Conservation (phyloP, 2,329 filamentous ascomycete species). For the Aspergillus sp. region DNA sequence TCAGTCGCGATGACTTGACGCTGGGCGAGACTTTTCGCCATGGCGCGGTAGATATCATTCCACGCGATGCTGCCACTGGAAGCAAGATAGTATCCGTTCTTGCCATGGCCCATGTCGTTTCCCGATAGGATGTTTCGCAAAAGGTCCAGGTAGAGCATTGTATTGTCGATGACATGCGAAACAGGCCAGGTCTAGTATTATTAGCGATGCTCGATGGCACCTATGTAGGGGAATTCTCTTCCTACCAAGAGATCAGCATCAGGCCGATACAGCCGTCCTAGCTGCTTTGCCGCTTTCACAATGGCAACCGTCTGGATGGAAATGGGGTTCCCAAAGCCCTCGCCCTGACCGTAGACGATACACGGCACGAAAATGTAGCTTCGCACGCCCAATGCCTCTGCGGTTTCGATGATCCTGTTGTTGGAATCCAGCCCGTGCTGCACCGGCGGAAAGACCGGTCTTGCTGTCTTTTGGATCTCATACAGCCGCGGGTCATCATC, state of each 20-base stretch:
- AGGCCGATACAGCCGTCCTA: conserved; percentile 36
- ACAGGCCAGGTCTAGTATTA: conserved; percentile 44
- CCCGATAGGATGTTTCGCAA: conserved; percentile 38
- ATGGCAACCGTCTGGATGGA: conserved; percentile 47
- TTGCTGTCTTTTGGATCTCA: conserved; percentile 33
- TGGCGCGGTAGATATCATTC: conserved; percentile 43
- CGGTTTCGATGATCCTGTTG: conserved; percentile 34
- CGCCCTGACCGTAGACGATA: conserved; percentile 45
- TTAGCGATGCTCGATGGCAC: not conserved
- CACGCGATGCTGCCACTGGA: conserved; percentile 43
- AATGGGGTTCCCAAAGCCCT: conserved; percentile 44
- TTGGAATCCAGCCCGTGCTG: too few species aligned
- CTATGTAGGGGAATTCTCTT: conserved; percentile 4
- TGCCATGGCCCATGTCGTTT: conserved; percentile 32
- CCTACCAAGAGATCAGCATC: conserved; percentile 31
- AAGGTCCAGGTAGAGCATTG: conserved; percentile 40
- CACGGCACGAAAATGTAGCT: conserved; percentile 49
- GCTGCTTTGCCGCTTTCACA: conserved; percentile 38
- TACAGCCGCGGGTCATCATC: conserved; percentile 41
- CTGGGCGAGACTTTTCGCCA: conserved; percentile 37
- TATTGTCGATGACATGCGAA: conserved; percentile 44
- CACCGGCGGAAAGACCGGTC: too few species aligned
- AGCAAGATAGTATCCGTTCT: conserved; percentile 45
- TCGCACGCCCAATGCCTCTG: conserved; percentile 36
- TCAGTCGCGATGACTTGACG: conserved; percentile 33